phyloP scores from a whole-genome alignment of 257 asterid species.

The Lithospermum erythrorhizon region DNA sequence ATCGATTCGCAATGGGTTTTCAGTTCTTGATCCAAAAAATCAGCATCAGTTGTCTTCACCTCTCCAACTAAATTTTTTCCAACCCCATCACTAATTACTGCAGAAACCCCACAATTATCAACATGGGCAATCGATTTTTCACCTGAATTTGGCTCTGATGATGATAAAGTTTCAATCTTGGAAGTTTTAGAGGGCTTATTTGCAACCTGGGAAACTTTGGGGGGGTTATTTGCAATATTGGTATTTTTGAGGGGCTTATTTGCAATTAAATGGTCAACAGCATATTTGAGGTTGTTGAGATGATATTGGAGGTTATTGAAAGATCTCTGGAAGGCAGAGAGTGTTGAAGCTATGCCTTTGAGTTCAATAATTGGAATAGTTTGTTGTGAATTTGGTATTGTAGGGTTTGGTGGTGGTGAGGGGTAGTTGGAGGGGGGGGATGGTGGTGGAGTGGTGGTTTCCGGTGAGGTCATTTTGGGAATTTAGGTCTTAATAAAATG shows the following conservation, averaged over 20 bases:
- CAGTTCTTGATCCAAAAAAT: slow-evolving; percentile 31
- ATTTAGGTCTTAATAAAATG: too few relatives aligned
- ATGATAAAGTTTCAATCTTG: not conserved
- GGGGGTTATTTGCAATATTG: too few relatives aligned
- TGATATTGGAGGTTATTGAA: slow-evolving; percentile 49
- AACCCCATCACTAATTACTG: too few relatives aligned
- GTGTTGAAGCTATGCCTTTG: slow-evolving; percentile 35
- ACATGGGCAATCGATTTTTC: not conserved
- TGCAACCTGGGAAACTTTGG: too few relatives aligned
- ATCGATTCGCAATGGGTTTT: slow-evolving; percentile 37
- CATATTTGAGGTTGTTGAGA: slow-evolving; percentile 34
- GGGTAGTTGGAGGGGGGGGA: not conserved
- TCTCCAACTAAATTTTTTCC: not conserved
- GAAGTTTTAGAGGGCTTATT: too few relatives aligned
- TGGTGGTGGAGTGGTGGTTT: not conserved
- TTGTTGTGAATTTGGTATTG: too few relatives aligned
- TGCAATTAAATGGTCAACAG: slow-evolving; percentile 23
- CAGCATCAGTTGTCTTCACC: not conserved
- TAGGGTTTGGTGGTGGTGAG: not conserved
- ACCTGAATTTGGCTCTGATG: not conserved
- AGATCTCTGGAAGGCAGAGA: slow-evolving; percentile 43
- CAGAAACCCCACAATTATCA: too few relatives aligned
- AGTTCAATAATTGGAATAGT: slow-evolving; percentile 28
- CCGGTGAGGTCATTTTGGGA: not conserved
- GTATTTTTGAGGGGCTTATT: slow-evolving; percentile 8